Base-by-base conservation (phyloP, 768 basidiomycete genomes). In the Pholiota microspora region DNA sequence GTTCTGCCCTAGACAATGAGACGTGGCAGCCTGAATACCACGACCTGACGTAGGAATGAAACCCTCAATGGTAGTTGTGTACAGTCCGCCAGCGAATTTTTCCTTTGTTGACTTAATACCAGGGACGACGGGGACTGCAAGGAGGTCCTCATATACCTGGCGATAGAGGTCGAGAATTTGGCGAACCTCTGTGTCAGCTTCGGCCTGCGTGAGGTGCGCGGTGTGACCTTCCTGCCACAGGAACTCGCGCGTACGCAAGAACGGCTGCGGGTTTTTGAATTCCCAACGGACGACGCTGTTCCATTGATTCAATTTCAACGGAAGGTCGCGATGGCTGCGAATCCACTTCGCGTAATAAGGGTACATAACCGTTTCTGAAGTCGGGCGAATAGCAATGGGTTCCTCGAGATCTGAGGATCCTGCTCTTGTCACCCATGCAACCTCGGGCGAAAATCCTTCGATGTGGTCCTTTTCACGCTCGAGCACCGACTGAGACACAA, bases 221-320 rank as follows among this genome's bases (percentile, higher is more conserved):
- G 97, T 98, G 76, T 99, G 97, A 32, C 97, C 97, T 72, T 99
- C 97, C 75, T 99, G 97, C 97, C 97, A 99, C n/a, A 99, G 78
- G 81, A 98, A 99, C 75, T 99, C 97, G 68, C 97, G 92, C 2
- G 97, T 98, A 53, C 97, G 94, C 32, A 99, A 82, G 89, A 99
- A 99, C 7, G 97, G 97, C 71, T 99, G 95, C 54, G 96, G 96
- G 70, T 95, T 95, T 75, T 99, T 99, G 81, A 99, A 99, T 71
- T 99, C 96, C 97, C 97, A 99, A 54, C 97, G 88, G 28, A 99
- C 97, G 62, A 99, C 94, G 60, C 87, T 94, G 76, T 99, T 99
- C 97, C 97, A 99, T 70, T 98, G 90, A 74, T 98, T 99, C 45
- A 98, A 81, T 71, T 96, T 97, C 63, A 99, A 75, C 2, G 97